phyloP scores from a whole-genome alignment of 345 rosid species.

The Eucalyptus erythrocorys region DNA sequence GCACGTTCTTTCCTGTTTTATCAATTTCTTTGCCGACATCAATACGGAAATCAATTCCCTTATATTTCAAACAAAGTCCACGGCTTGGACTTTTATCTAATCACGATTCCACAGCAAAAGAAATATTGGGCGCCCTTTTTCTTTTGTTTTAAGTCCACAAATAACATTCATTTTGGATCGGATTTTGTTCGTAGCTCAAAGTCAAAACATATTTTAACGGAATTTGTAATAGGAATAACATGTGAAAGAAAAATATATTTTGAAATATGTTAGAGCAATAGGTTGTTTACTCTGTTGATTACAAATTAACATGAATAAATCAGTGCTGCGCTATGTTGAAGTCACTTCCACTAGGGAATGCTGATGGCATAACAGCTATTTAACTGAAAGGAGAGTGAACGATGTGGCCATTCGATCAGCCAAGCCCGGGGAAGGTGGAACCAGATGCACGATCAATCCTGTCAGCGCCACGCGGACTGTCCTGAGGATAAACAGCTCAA shows the following conservation, averaged over 20 bases:
- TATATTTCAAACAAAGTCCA: too few species aligned
- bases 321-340: background rate
- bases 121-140: too few species aligned
- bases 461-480: background rate
- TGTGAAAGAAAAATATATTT: too few species aligned
- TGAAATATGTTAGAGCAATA: too few species aligned
- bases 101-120: too few species aligned
- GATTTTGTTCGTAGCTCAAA: fast-evolving
- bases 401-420: background rate
- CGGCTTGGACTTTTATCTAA: too few species aligned
- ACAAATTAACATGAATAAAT: background rate
- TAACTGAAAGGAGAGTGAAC: background rate
- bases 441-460: background rate
- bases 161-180: fast-evolving
- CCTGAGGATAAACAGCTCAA: background rate
- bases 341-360: background rate
- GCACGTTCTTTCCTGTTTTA: too few species aligned
- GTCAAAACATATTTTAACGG: fast-evolving
- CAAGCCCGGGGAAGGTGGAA: background rate
- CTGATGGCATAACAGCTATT: background rate
- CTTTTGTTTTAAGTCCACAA: too few species aligned
- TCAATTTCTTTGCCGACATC: too few species aligned
- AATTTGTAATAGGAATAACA: too few species aligned
- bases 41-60: too few species aligned
- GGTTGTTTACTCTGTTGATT: too few species aligned